Conservation (phyloP, 2,329 filamentous ascomycete species). For the Zarea fungicola region DNA sequence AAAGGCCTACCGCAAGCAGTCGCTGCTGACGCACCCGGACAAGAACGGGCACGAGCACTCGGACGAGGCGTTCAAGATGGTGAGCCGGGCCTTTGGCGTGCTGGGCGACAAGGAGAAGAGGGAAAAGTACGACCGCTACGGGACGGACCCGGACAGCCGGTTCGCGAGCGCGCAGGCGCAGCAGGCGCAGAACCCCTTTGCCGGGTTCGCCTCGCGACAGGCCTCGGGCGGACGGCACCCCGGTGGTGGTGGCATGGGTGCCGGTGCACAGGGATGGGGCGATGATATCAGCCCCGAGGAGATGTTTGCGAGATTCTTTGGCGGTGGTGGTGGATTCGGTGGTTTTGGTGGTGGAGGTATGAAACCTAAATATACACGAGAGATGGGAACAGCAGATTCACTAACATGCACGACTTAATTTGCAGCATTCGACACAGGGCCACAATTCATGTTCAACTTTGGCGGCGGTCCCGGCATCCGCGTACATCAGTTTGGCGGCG, state of each 20-base stretch:
- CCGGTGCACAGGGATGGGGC: conserved; percentile 60
- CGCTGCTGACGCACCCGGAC: conserved; percentile 91
- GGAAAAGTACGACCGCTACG: conserved; percentile 79
- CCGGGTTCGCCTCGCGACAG: conserved; percentile 25
- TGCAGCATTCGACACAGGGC: conserved; percentile 66
- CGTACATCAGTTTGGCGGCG: conserved; percentile 92
- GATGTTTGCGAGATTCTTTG: conserved; percentile 95
- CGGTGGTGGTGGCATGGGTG: conserved; percentile 33
- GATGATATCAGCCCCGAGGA: conserved; percentile 95
- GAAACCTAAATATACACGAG: conserved; percentile 13
- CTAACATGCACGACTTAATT: neutral
- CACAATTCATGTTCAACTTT: conserved; percentile 92
- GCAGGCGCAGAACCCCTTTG: conserved; percentile 33
- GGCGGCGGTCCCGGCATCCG: conserved; percentile 86
- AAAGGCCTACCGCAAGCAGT: conserved; percentile 94
- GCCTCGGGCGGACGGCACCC: conserved; percentile 32
- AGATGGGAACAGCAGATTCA: neutral
- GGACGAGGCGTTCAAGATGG: conserved; percentile 98
- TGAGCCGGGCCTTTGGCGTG: conserved; percentile 87
- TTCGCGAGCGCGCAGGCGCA: conserved; percentile 60
- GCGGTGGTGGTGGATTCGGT: conserved; percentile 68
- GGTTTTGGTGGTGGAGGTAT: conserved; percentile 42
- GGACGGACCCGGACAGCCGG: conserved; percentile 85
- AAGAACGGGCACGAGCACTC: conserved; percentile 96
- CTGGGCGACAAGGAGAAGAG: conserved; percentile 92